Base-by-base conservation (phyloP, 2,329 filamentous ascomycete genomes). In the Dactylellina drechsleri region DNA sequence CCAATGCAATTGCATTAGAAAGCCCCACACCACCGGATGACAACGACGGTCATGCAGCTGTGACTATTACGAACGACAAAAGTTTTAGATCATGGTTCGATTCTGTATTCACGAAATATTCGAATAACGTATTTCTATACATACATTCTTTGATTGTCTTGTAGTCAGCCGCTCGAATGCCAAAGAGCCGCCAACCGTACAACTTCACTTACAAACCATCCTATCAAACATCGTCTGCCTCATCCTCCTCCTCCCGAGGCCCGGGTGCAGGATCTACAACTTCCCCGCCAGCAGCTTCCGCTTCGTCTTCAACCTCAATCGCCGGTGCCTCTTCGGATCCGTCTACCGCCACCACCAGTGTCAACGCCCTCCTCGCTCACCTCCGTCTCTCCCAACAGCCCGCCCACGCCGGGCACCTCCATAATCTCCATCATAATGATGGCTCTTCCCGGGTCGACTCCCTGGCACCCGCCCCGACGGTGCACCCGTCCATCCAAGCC, bases 311-410 rank as follows among this genome's bases (percentile, higher is more conserved):
- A 18, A 41, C 64, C 0, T 5, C 45, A 47, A 16, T 43, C 45
- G 49, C 31, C 31, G 31, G 31, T 36, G 31, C 31, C 3, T 36
- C 31, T 36, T 8, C 31, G 10, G 43, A 47, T 8, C 13, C 5
- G 15, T 47, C 43, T 18, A 4, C 43, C 49, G 41, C 62, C 18
- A 66, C 56, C 16, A 50, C 66, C 20, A 45, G 49, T 56, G 78
- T 79, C 41, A 79, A 79, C 74, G 65, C 66, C 28, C 77, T 79
- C 23, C 77, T 79, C 41, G 62, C 74, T 1, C 77, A 78, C 41
- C 77, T 79, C 5, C 77, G 78, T 8, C 43, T 72, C 15, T 76
- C 73, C 47, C 77, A 78, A 50, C 26, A 41, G 8, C 56, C 65
- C 20, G 43, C 53, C 12, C 36, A 56, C 12, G n/a, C 65, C n/a